These are phyloP conservation scores for Trichosporon faecale DNA, from an alignment of 1,284 basidiomycete species.

Conservation along the genomic window DNA sequence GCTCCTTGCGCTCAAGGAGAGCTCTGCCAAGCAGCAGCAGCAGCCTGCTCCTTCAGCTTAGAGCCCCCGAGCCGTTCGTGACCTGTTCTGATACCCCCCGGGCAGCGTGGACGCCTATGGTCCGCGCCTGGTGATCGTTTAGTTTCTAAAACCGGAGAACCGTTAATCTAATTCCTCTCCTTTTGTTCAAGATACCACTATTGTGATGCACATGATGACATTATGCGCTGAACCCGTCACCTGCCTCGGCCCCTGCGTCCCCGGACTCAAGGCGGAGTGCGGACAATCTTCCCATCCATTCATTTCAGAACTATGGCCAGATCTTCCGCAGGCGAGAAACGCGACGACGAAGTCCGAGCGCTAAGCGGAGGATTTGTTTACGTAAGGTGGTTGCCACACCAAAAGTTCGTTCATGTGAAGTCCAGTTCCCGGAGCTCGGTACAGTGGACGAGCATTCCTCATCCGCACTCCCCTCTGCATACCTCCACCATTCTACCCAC, in stretches of 20 bases:
- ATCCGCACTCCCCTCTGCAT: not conserved
- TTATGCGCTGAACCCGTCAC: not conserved
- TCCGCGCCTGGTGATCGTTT: conserved; percentile 10
- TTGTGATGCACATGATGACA: conserved; percentile 12
- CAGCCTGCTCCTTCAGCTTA: conserved; percentile 7
- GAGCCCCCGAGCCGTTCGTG: not conserved
- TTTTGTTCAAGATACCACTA: conserved; percentile 11
- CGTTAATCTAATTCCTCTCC: conserved; percentile 3
- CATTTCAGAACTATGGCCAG: no score
- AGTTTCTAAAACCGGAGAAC: conserved; percentile 7
- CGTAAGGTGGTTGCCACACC: not conserved
- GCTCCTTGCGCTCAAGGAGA: conserved; percentile 53
- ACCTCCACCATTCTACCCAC: conserved; percentile 17
- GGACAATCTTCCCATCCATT: not conserved
- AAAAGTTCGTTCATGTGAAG: not conserved
- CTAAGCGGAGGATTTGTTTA: not conserved
- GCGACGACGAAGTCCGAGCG: not conserved
- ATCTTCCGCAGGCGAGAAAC: not conserved
- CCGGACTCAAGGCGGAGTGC: no score
- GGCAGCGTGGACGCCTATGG: conserved; percentile 8
- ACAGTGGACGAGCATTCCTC: not conserved
- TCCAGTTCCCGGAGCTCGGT: not conserved
- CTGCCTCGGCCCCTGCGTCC: not conserved
- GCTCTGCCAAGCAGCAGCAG: conserved; percentile 47
- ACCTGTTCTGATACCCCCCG: conserved; percentile 8